phyloP scores from a whole-genome alignment of 2,329 filamentous ascomycete genomes.

The Ustilaginoidea virens region DNA sequence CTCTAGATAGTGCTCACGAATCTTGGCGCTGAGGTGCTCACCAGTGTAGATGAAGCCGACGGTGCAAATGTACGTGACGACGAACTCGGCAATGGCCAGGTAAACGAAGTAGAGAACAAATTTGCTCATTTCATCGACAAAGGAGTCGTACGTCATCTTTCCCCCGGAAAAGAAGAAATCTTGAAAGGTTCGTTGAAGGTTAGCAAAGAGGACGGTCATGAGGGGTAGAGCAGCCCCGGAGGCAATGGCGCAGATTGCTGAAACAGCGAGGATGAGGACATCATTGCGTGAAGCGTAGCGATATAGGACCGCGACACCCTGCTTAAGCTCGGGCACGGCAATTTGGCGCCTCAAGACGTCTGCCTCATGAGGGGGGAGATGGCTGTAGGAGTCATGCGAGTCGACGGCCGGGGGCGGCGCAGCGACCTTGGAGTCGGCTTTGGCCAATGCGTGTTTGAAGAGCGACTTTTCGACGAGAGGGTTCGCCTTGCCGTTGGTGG shows the following conservation, averaged over 20 bases:
- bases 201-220: conserved; percentile 72
- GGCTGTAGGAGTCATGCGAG: conserved; percentile 37
- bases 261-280: conserved; percentile 44
- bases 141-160: conserved; percentile 32
- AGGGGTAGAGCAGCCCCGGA: conserved; percentile 62
- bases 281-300: conserved; percentile 56
- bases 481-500: conserved; percentile 3
- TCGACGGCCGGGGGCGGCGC: conserved; percentile 18
- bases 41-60: conserved; percentile 83
- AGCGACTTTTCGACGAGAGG: conserved; percentile 1
- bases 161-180: conserved; percentile 36
- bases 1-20: conserved; percentile 68
- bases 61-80: conserved; percentile 63
- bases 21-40: conserved; percentile 64
- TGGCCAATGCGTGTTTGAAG: conserved; percentile 5
- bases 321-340: conserved; percentile 44
- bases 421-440: conserved; percentile 7
- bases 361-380: conserved; percentile 51
- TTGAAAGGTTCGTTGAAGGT: conserved; percentile 58
- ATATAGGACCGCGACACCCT: conserved; percentile 50
- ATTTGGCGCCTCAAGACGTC: conserved; percentile 54
- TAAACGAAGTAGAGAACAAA: conserved; percentile 77
- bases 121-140: conserved; percentile 41
- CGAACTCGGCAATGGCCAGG: conserved; percentile 65
- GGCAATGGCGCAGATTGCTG: conserved; percentile 48